phyloP scores from a whole-genome alignment of 768 basidiomycete genomes.

The Amanita exitialis region DNA sequence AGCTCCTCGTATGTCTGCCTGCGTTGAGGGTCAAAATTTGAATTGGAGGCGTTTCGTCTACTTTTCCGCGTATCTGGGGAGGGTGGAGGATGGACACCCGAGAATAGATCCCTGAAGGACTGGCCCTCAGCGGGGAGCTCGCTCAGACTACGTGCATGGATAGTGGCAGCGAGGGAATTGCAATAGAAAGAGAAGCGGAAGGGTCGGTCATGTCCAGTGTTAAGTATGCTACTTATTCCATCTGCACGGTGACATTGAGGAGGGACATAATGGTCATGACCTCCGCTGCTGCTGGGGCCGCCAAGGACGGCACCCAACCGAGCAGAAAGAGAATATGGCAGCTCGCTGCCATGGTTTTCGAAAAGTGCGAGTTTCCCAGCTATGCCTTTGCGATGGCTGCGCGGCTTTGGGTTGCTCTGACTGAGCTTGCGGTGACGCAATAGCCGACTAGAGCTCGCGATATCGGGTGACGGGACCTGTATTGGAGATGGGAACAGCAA shows the following conservation, averaged over 20 bases:
- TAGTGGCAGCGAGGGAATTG: constrained; percentile 83
- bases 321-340: constrained; percentile 35
- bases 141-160: constrained; percentile 86
- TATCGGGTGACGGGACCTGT: constrained; percentile 7
- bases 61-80: neutral
- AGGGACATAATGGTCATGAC: constrained; percentile 4
- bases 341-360: constrained; percentile 47
- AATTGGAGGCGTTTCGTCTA: neutral
- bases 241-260: constrained; percentile 16
- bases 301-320: constrained; percentile 19
- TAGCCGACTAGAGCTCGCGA: constrained; percentile 19
- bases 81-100: constrained; percentile 28
- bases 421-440: constrained; percentile 81
- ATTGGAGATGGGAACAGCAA: neutral
- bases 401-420: constrained; percentile 65
- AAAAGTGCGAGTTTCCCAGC: constrained; percentile 89
- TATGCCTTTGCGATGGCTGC: constrained; percentile 44
- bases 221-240: constrained; percentile 19
- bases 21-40: neutral
- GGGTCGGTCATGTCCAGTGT: constrained; percentile 70
- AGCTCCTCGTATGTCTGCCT: neutral
- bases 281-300: constrained; percentile 11
- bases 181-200: constrained; percentile 99
- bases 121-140: constrained; percentile 94
- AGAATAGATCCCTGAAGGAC: constrained; percentile 85